Base-by-base conservation (phyloP, 2,329 filamentous ascomycete species). In the Trichoderma sp. region DNA sequence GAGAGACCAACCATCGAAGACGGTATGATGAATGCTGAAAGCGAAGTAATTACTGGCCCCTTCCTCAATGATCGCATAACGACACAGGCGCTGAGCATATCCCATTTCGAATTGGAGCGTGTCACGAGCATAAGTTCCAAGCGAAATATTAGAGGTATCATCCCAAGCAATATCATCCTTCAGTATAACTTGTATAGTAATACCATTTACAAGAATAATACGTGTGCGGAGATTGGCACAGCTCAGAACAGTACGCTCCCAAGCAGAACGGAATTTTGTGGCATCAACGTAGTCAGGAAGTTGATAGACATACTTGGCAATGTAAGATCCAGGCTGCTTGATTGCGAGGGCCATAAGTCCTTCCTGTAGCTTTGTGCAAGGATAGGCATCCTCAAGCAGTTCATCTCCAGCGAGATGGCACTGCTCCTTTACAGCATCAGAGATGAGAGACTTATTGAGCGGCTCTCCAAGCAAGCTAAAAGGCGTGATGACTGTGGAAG, bases 31-130 rank as follows among this genome's bases (percentile, higher is more conserved):
- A 12, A 76, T 74, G 33, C 27, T 65, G 14, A 71, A 74, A 8
- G 63, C 68, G 64, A 76, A 76, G 12, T 74, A 76, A 14, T n/a
- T 65, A 1, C 21, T 41, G 6, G 9, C 16, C 8, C 53, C 35
- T 64, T 76, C 76, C 14, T 74, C 27, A 6, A 77, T 50, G 11
- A 78, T 66, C 2, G 73, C 74, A 56, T 77, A 77, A 4, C 74
- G 73, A 45, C 69, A 67, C 1, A 78, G 62, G 9, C 71, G 76
- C 7, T 71, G 66, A 16, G 75, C 69, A 21, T 75, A 76, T 14
- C 50, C 74, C 74, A 78, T 78, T 27, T 66, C 68, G 5, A 33
- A 21, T n/a, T 29, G 24, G 11, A 53, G 63, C 2, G 33, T 29
- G 3, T 21, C 29, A 31, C 59, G 41, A 60, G 50, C 62, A 65